Conservation (phyloP, 441 rosid genomes). For the Erysimum cheiri region DNA sequence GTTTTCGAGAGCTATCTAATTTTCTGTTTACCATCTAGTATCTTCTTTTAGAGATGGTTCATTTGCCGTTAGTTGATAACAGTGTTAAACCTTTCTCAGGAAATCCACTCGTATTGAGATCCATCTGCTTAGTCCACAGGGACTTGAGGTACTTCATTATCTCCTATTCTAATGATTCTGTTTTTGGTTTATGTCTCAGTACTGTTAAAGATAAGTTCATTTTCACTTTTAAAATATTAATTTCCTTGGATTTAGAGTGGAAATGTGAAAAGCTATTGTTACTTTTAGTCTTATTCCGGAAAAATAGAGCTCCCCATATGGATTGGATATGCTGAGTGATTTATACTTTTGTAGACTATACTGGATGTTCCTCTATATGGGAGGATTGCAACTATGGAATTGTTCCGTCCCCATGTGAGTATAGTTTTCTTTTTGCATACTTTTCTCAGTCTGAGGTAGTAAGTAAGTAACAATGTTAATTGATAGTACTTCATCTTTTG, state of each 20-base stretch:
- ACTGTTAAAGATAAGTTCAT: neutral
- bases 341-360: conserved; percentile 67
- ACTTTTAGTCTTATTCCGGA: neutral
- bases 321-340: conserved; percentile 13
- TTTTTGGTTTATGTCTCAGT: neutral
- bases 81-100: conserved; percentile 51
- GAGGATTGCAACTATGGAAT: conserved; percentile 91
- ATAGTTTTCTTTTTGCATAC: conserved; percentile 5
- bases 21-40: neutral
- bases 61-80: conserved; percentile 13
- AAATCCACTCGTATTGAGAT: conserved; percentile 96
- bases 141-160: conserved; percentile 69
- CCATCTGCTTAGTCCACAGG: conserved; percentile 83
- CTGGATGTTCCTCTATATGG: conserved; percentile 96
- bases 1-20: neutral
- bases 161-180: neutral
- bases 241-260: conserved; percentile 7
- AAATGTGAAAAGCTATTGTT: neutral
- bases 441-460: conserved; percentile 6
- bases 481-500: conserved; percentile 30
- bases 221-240: neutral
- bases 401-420: conserved; percentile 94
- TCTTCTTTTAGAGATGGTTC: neutral
- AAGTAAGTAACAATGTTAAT: conserved; percentile 13
- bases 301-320: neutral